phyloP scores from a whole-genome alignment of 306 rosid genomes.

The Trifolium repens region DNA sequence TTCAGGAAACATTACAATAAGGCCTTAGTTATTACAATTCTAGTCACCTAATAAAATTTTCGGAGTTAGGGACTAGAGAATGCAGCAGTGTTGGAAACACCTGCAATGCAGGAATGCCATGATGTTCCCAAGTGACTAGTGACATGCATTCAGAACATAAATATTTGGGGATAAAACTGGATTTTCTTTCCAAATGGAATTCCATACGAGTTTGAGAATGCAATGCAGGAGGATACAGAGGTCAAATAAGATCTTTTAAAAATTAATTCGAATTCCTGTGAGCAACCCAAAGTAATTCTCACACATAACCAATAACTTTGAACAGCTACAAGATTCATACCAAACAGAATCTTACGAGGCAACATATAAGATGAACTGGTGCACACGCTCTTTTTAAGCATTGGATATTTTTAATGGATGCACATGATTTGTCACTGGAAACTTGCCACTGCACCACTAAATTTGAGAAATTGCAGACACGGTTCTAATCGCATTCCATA shows the following conservation, averaged over 20 bases:
- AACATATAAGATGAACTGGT: not conserved
- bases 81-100: constrained; percentile 14
- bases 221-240: not conserved
- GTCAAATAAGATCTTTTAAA: constrained; percentile 2
- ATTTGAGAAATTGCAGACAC: not conserved
- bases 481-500: not conserved
- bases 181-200: not conserved
- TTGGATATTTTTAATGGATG: constrained; percentile 2
- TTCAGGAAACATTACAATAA: constrained; percentile 3
- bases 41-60: not conserved
- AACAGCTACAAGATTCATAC: not conserved
- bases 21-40: constrained; percentile 10
- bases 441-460: not conserved
- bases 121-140: not conserved
- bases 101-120: constrained; percentile 1
- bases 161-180: not conserved
- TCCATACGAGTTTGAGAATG: constrained; percentile 2
- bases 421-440: not conserved
- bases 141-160: constrained; percentile 21
- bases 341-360: constrained; percentile 1
- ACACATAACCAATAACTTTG: constrained; percentile 15
- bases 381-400: not conserved
- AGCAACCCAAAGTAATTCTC: not conserved
- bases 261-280: not conserved
- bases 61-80: constrained; percentile 18